Percentiles rank a stretch among this genome's conserved stretches.
Evolutionary conservation across 148 eudicot species (phyloP).

Genomic region (Beta vulgaris): DNA sequence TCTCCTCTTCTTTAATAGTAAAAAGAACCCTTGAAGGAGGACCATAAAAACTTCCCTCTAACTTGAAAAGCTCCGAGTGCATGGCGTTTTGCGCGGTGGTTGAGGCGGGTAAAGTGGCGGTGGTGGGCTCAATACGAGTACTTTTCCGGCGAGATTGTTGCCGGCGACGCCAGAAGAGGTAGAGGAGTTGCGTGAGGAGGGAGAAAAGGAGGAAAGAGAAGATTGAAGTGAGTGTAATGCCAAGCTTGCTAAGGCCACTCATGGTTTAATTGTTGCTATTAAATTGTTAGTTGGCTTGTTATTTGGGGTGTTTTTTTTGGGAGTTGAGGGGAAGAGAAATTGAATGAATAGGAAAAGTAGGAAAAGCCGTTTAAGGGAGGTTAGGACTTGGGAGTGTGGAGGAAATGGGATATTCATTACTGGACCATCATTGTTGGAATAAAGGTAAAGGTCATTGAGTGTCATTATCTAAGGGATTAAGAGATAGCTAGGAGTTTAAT

Average conservation of each 20-base stretch:
- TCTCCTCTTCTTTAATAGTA: conserved; percentile 31
- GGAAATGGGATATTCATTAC: neutral
- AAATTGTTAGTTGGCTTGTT: neutral
- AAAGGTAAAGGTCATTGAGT: neutral
- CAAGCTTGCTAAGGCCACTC: conserved; percentile 31
- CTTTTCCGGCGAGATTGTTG: neutral
- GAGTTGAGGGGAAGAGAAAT: neutral
- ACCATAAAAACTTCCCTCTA: neutral
- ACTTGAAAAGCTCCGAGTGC: neutral
- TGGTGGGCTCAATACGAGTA: conserved; percentile 18
- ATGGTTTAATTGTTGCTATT: conserved; percentile 9
- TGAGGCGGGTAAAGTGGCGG: neutral
- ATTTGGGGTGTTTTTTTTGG: neutral
- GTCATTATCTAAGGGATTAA: too few relatives aligned
- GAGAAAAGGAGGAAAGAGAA: conserved; percentile 32
- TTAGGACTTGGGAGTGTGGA: neutral
- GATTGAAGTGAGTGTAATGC: conserved; percentile 32
- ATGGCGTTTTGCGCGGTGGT: neutral
- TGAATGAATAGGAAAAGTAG: neutral
- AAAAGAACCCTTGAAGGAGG: conserved; percentile 30
- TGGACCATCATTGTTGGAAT: neutral
- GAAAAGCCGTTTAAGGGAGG: neutral
- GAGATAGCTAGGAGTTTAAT: too few relatives aligned
- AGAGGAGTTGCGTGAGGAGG: conserved; percentile 32
- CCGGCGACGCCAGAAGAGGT: conserved; percentile 32